phyloP scores from a whole-genome alignment of 2,329 filamentous ascomycete species.

The Diaporthe australafricana region DNA sequence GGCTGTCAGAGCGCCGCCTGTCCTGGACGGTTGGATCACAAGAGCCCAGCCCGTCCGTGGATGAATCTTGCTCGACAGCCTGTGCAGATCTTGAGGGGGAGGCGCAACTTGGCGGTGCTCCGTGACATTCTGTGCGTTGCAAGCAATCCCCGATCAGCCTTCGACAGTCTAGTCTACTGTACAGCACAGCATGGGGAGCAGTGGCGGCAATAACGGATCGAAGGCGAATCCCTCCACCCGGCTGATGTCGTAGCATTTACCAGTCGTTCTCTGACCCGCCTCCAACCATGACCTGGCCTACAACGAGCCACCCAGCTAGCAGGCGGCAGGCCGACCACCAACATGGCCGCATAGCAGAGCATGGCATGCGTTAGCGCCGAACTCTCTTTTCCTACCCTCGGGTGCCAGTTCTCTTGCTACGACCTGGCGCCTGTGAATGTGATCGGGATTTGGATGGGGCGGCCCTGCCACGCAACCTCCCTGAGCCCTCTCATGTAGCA shows the following conservation, averaged over 20 bases:
- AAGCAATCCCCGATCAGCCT: neutral
- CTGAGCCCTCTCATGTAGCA: neutral
- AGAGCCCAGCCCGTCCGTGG: constrained; percentile 7
- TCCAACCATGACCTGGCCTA: neutral
- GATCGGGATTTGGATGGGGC: neutral
- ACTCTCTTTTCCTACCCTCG: constrained; percentile 2
- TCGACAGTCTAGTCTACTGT: neutral
- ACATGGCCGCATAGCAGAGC: constrained; percentile 12
- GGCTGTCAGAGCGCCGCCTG: constrained; percentile 17
- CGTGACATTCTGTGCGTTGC: neutral
- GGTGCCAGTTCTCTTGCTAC: neutral
- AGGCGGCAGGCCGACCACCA: constrained; percentile 1
- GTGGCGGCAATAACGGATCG: constrained; percentile 15
- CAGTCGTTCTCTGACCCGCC: neutral
- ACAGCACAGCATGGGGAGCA: neutral
- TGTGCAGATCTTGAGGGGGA: constrained; percentile 15
- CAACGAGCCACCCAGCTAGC: neutral
- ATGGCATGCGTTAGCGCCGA: constrained; percentile 17
- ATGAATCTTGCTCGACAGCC: constrained; percentile 7
- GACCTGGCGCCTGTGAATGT: constrained; percentile 9
- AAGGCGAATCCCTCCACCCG: constrained; percentile 10
- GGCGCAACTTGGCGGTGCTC: constrained; percentile 7
- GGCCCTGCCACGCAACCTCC: constrained; percentile 9
- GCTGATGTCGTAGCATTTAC: constrained; percentile 18
- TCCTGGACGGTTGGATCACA: constrained; percentile 13